These are phyloP conservation scores for Aurifilum marmelostoma DNA, from an alignment of 2,329 filamentous ascomycete genomes.

Conservation along the genomic window DNA sequence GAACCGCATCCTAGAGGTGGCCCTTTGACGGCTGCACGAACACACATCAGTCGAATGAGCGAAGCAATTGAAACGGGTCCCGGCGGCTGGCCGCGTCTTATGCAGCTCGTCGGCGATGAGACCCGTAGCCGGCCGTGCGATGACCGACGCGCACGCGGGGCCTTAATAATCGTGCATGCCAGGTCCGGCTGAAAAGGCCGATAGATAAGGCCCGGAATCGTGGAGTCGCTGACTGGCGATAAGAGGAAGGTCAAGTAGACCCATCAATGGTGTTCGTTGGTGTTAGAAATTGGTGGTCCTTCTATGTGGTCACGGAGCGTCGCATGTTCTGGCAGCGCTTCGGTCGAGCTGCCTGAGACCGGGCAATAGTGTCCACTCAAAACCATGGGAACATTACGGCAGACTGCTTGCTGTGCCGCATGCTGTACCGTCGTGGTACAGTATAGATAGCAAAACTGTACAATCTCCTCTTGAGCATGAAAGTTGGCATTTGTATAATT, in stretches of 20 bases:
- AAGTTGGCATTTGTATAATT: too few species aligned
- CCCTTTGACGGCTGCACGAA: background rate
- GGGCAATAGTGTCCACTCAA: background rate
- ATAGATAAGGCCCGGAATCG: background rate
- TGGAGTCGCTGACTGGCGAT: background rate
- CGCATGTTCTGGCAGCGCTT: background rate
- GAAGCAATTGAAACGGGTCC: background rate
- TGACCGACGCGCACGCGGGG: background rate
- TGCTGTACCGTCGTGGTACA: background rate
- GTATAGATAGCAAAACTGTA: too few species aligned
- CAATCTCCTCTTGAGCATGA: background rate
- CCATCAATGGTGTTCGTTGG: too few species aligned
- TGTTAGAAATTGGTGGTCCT: too few species aligned
- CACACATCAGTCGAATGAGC: background rate
- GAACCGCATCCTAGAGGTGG: background rate
- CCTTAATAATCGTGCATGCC: background rate
- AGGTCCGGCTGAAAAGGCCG: background rate
- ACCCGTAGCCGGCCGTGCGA: background rate
- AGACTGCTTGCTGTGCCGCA: background rate
- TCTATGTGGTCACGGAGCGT: background rate
- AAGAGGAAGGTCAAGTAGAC: background rate
- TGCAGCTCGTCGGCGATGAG: background rate
- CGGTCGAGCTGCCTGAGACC: constrained; percentile 4
- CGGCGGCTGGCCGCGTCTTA: background rate
- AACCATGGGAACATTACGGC: background rate